Base-by-base conservation (phyloP, 176 grass and related monocot species). In the Urochloa ruziziensis region DNA sequence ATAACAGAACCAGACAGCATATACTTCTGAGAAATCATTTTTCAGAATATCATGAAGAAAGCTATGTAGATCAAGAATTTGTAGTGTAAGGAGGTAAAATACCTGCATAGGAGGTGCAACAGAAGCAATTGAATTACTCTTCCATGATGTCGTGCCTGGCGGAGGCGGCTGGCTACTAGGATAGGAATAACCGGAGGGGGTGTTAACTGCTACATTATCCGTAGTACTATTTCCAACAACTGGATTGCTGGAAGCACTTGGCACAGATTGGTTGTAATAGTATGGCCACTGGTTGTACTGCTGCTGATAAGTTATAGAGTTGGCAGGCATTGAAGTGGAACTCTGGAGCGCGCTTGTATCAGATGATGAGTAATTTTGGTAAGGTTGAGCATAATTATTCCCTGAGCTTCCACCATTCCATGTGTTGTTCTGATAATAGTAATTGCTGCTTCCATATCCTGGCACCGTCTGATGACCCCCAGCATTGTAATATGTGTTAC, bases 401-500 rank as follows among this genome's bases (percentile, higher is more conserved):
- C 36, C 80, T 58, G 77, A 64, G 64, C 72, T 94, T 91, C 80
- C 86, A 81, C 35, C 80, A 78, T 89, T 84, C 76, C 64, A 83
- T 47, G 77, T 58, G 76, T 68, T 77, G 75, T 49, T 92, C 73
- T 91, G 93, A 90, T 95, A 98, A 90, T 93, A 91, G 83, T 93
- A 91, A 87, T 48, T 88, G 85, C 47, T 88, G 77, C 81, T 89
- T 87, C 80, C 83, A 80, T 97, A 97, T 75, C 92, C 92, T 87
- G 96, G 59, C 23, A 52, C 73, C 36, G 84, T 90, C 89, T 94
- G 96, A 93, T 95, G 82, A 95, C 82, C 91, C 88, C 92, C 92
- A 98, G 90, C 82, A 98, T 98, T 98, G 92, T 94, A 97, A 89
- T 97, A 98, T 88, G 92, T 98, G 90, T 91, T 91, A 94, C 88